These are phyloP conservation scores for Psilocybe subaeruginosa DNA, from an alignment of 768 basidiomycete species.

Conservation along the genomic window DNA sequence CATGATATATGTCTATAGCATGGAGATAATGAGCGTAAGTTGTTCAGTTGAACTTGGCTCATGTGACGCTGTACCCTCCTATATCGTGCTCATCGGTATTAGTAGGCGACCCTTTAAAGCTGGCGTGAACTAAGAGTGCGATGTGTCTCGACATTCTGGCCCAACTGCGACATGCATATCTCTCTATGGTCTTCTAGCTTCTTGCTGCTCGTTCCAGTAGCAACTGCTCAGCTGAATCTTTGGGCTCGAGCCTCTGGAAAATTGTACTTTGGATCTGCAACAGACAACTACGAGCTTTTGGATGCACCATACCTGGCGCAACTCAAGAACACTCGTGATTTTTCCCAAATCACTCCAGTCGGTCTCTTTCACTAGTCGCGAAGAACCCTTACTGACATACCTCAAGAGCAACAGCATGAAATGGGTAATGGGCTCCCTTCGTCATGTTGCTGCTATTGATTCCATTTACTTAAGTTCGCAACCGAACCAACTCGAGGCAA, in stretches of 20 bases:
- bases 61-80: not conserved
- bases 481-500: constrained; percentile 52
- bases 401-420: constrained; percentile 50
- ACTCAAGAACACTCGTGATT: constrained; percentile 39
- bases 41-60: not conserved
- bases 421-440: constrained; percentile 39
- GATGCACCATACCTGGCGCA: constrained; percentile 42
- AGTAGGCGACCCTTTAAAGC: not conserved
- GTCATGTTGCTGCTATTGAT: too few species aligned
- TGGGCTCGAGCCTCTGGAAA: constrained; percentile 43
- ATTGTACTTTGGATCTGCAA: constrained; percentile 51
- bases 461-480: constrained; percentile 39
- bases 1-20: not conserved
- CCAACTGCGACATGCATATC: constrained; percentile 6
- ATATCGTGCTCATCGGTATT: not conserved
- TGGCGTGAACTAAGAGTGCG: not conserved
- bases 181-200: constrained; percentile 3
- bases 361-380: constrained; percentile 3
- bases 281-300: constrained; percentile 48
- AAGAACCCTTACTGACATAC: not conserved
- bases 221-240: constrained; percentile 19
- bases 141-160: not conserved
- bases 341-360: constrained; percentile 50
- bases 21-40: not conserved
- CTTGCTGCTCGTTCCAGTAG: constrained; percentile 10